phyloP scores from a whole-genome alignment of 106 monocot species.

The Dendrobium nobile region DNA sequence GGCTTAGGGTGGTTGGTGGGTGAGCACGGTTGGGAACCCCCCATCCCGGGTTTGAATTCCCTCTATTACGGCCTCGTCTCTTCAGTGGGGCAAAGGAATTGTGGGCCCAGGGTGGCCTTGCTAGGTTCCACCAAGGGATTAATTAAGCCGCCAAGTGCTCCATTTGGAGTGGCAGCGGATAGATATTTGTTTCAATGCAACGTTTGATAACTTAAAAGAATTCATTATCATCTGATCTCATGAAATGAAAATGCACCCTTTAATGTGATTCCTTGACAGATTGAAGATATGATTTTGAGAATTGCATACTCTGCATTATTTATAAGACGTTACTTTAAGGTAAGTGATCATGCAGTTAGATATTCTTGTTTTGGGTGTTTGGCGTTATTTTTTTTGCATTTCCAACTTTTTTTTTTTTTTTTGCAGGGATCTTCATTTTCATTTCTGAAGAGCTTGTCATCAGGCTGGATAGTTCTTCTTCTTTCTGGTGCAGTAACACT shows the following conservation, averaged over 20 bases:
- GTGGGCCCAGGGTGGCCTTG: too few species aligned
- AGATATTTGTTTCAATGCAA: not conserved
- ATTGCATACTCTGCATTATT: conserved; percentile 74
- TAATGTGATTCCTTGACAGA: conserved; percentile 25
- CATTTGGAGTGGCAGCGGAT: too few species aligned
- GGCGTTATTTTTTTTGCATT: not conserved
- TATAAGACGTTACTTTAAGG: conserved; percentile 76
- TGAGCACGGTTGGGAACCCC: too few species aligned
- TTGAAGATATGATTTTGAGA: conserved; percentile 73
- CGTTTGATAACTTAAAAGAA: not conserved
- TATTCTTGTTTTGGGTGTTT: not conserved
- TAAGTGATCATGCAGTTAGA: conserved; percentile 8
- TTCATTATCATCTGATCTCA: not conserved
- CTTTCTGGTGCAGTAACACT: conserved; percentile 43
- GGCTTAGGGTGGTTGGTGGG: too few species aligned
- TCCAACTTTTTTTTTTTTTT: not conserved
- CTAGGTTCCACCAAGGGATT: too few species aligned
- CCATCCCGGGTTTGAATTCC: too few species aligned
- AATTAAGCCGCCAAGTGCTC: too few species aligned
- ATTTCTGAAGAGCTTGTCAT: conserved; percentile 65
- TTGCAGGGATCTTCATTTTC: conserved; percentile 62
- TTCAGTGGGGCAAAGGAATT: too few species aligned
- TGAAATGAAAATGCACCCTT: not conserved
- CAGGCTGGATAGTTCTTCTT: conserved; percentile 66
- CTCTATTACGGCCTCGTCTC: too few species aligned